Evolutionary conservation across 176 grass and related monocot species (phyloP).

Genomic region (Juncus inflexus): DNA sequence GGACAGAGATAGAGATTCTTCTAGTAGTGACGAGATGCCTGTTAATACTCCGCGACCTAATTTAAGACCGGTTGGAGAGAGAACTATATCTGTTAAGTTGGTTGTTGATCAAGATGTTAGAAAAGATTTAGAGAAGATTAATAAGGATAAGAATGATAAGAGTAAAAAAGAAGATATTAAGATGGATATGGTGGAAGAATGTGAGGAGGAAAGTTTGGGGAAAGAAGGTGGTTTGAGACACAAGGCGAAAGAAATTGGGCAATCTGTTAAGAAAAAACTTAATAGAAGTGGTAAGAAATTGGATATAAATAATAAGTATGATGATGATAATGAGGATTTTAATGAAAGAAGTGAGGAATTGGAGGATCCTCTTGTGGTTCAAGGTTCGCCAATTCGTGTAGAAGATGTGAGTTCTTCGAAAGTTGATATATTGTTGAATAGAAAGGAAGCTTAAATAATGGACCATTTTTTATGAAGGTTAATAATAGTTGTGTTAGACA

Average conservation of each 20-base stretch:
- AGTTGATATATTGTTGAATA: constrained; percentile 18
- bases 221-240: constrained; percentile 44
- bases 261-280: constrained; percentile 42
- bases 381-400: constrained; percentile 2
- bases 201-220: constrained; percentile 28
- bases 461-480: background rate
- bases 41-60: constrained; percentile 36
- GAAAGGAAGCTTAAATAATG: background rate
- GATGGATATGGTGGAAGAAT: constrained; percentile 18
- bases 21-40: constrained; percentile 20
- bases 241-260: constrained; percentile 53
- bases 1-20: constrained; percentile 5
- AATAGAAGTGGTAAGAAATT: constrained; percentile 53
- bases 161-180: constrained; percentile 19
- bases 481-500: background rate
- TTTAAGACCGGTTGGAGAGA: constrained; percentile 51
- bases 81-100: constrained; percentile 45
- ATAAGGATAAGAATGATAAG: background rate
- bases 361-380: constrained; percentile 20
- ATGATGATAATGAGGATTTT: constrained; percentile 18
- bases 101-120: constrained; percentile 37
- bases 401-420: constrained; percentile 8
- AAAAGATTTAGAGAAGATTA: constrained; percentile 8
- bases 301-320: constrained; percentile 46
- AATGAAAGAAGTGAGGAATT: constrained; percentile 15